Evolutionary conservation across 345 rosid genomes (phyloP), one percentile per base, ranked within the genome.

Genomic region (Linum usitatissimum): DNA sequence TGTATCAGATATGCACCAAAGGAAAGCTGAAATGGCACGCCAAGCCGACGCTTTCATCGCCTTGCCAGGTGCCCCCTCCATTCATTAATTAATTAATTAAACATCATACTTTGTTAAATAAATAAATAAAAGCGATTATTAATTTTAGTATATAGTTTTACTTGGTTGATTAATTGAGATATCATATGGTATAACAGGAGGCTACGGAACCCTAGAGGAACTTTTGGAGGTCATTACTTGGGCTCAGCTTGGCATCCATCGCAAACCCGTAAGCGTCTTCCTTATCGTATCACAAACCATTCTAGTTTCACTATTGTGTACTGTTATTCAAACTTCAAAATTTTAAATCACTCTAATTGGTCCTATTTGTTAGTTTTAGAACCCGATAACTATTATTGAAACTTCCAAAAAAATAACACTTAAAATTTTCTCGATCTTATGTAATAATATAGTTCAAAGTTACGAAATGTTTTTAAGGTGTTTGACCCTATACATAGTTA

Each of bases 221-320:
- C 71, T 91, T 68, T 89, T 91, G 30, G 98, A 91, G 80, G 96
- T 88, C 62, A 91, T 91, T 71, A 88, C 98, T 34, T 86, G 98
- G 98, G 95, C 96, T 62, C 98, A 91, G 78, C 96, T 91, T 15
- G 90, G 96, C 30, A 91, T 91, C 75, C 98, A 91, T 77, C 79
- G 75, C 54, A 91, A 91, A 77, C 98, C 98, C 60, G 96, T 88
- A 83, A 77, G 86, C 63, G 61, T 18, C 28, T 40, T 45, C 21
- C n/a, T 30, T 59, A 2, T 23, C 28, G 28, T 23, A 2, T 23
- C 28, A 2, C 28, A 23, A 23, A 23, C 2, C 28, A 23, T n/a
- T n/a, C n/a, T n/a, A n/a, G n/a, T n/a, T n/a, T n/a, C n/a, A n/a
- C n/a, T 23, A 23, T 23, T 23, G 28, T 2, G 28, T 23, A 23